Percentiles rank a stretch among this genome's conserved stretches.
phyloP scores from a whole-genome alignment of 108 stramenopile species.

The Nitzschia sp. region DNA sequence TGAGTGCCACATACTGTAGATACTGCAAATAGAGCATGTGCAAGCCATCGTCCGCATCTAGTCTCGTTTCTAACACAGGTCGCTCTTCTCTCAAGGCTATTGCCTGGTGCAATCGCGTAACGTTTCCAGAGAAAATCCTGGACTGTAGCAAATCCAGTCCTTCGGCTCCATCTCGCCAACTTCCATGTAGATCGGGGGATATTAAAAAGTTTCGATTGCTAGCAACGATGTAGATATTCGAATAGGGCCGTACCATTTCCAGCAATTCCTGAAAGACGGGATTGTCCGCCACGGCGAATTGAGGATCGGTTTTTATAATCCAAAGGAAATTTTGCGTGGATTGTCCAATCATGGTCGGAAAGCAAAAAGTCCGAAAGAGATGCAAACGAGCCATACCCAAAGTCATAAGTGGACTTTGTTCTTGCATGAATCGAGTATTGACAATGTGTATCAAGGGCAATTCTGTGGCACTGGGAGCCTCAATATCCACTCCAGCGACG shows the following conservation, averaged over 20 bases:
- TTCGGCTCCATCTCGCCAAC: conserved; percentile 63
- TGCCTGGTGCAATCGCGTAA: conserved; percentile 42
- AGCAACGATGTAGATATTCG: conserved; percentile 59
- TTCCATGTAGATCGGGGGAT: conserved; percentile 42
- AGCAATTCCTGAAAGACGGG: conserved; percentile 42
- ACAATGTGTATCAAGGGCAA: conserved; percentile 74
- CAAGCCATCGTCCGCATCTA: conserved; percentile 88
- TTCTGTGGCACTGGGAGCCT: conserved; percentile 22
- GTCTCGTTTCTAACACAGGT: conserved; percentile 72
- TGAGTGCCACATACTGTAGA: conserved; percentile 57
- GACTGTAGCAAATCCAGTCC: conserved; percentile 45
- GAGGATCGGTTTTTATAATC: conserved; percentile 85
- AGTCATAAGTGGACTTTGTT: conserved; percentile 53
- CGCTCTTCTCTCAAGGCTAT: conserved; percentile 49
- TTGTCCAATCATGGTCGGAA: conserved; percentile 44
- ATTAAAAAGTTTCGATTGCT: conserved; percentile 64
- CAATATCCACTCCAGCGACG: conserved; percentile 15
- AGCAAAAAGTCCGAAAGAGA: conserved; percentile 64
- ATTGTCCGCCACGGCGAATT: conserved; percentile 31
- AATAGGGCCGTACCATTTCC: conserved; percentile 46
- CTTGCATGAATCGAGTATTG: conserved; percentile 86
- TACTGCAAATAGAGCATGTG: conserved; percentile 55
- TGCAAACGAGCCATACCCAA: conserved; percentile 69
- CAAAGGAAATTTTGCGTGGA: conserved; percentile 60
- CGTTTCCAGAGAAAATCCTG: conserved; percentile 40